These are phyloP conservation scores for Boletales sp. DNA, from an alignment of 768 basidiomycete genomes.

Conservation along the genomic window DNA sequence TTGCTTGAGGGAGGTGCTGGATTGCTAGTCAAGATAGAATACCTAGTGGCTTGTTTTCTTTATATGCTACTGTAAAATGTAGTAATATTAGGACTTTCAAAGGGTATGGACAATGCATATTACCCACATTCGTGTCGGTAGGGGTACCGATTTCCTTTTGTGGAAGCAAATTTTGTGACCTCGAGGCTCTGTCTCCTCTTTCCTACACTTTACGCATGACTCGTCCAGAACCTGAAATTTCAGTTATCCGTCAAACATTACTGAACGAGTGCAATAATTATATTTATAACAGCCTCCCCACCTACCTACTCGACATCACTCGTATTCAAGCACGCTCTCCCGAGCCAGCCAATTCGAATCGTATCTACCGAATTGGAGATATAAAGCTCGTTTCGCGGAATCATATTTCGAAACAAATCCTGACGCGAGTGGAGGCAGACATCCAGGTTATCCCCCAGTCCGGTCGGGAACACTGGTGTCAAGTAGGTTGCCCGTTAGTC, in stretches of 20 bases:
- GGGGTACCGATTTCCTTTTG: too few relatives aligned
- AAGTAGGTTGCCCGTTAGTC: background rate
- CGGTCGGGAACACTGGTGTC: background rate
- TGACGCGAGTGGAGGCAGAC: background rate
- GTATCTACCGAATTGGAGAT: background rate
- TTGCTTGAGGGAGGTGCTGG: too few relatives aligned
- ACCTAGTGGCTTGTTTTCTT: too few relatives aligned
- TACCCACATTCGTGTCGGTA: too few relatives aligned
- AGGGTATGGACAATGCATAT: too few relatives aligned
- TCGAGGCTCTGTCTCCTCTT: too few relatives aligned
- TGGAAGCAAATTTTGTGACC: too few relatives aligned
- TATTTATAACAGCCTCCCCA: background rate
- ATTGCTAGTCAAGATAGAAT: too few relatives aligned
- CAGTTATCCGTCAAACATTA: background rate
- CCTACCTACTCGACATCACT: slow-evolving; percentile 2
- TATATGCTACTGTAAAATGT: too few relatives aligned
- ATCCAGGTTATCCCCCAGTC: background rate
- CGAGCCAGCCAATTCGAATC: background rate
- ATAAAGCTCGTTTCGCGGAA: slow-evolving; percentile 1
- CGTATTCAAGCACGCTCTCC: background rate
- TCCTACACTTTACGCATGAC: background rate
- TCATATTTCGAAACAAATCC: background rate
- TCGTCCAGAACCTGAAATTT: background rate
- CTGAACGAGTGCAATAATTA: background rate
- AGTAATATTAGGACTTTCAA: too few relatives aligned